Evolutionary conservation across 306 rosid species (phyloP).

Genomic region (Acacia crassicarpa): DNA sequence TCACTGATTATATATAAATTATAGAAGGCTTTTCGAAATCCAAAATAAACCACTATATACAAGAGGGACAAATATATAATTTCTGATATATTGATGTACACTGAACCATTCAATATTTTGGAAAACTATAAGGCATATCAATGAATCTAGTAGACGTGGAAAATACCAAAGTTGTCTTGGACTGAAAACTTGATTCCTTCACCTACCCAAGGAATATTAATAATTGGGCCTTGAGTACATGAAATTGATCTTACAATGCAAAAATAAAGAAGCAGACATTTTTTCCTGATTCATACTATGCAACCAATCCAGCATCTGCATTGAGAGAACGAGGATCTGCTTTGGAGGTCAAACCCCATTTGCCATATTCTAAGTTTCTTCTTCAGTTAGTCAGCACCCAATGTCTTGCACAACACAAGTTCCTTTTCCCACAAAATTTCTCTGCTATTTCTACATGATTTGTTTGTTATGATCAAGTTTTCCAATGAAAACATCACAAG

Average conservation of each 20-base stretch:
- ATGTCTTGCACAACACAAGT: not conserved
- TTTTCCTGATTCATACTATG: slow-evolving; percentile 8
- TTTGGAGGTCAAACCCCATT: not conserved
- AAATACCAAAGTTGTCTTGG: not conserved
- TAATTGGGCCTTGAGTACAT: not conserved
- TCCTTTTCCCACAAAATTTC: not conserved
- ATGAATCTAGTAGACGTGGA: not conserved
- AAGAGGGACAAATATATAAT: not conserved
- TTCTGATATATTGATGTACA: not conserved
- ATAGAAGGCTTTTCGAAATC: not conserved
- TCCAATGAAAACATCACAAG: not conserved
- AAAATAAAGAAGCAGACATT: not conserved
- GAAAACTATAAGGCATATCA: not conserved
- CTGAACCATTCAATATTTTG: not conserved
- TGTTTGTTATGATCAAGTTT: not conserved
- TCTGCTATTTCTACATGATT: not conserved
- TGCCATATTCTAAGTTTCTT: slow-evolving; percentile 20
- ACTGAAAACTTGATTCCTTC: not conserved
- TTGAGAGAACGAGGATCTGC: not conserved
- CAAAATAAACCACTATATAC: not conserved
- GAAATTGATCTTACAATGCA: slow-evolving; percentile 16
- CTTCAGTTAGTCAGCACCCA: not conserved
- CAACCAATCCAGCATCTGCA: slow-evolving; percentile 12
- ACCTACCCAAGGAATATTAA: not conserved
- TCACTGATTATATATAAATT: not conserved